These are phyloP conservation scores for Antitrichia curtipendula DNA, from an alignment of 225 moss, liverwort and hornwort species.

Conservation along the genomic window DNA sequence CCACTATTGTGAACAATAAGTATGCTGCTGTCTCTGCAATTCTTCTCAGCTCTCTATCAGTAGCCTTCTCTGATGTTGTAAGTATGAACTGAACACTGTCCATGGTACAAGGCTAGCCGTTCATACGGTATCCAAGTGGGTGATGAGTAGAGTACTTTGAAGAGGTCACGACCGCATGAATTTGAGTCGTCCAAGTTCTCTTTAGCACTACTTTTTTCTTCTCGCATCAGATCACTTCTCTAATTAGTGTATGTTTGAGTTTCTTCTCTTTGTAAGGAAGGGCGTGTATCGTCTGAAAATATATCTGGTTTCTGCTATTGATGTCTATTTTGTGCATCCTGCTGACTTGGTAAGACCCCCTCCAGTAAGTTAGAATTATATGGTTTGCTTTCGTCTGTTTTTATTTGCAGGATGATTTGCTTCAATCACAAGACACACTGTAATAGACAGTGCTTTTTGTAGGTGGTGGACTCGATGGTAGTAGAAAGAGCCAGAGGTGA, in stretches of 20 bases:
- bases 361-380: not conserved
- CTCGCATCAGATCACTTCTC: not conserved
- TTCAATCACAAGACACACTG: not conserved
- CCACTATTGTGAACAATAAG: slow-evolving; percentile 78
- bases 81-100: slow-evolving; percentile 29
- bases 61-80: slow-evolving; percentile 99
- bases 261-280: not conserved
- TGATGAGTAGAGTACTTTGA: not conserved
- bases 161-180: not conserved
- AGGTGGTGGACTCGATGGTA: slow-evolving; percentile 99
- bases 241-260: not conserved
- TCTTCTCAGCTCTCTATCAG: slow-evolving; percentile 92
- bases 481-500: slow-evolving; percentile 97
- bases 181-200: not conserved
- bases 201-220: not conserved
- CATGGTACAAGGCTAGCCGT: not conserved
- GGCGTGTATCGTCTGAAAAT: not conserved
- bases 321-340: not conserved
- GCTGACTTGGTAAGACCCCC: not conserved
- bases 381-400: not conserved
- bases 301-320: not conserved
- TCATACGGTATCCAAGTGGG: not conserved
- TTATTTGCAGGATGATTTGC: not conserved
- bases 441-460: not conserved
- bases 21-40: slow-evolving; percentile 77